Conservation (phyloP, 2,329 filamentous ascomycete genomes). For the Talaromyces piceae region DNA sequence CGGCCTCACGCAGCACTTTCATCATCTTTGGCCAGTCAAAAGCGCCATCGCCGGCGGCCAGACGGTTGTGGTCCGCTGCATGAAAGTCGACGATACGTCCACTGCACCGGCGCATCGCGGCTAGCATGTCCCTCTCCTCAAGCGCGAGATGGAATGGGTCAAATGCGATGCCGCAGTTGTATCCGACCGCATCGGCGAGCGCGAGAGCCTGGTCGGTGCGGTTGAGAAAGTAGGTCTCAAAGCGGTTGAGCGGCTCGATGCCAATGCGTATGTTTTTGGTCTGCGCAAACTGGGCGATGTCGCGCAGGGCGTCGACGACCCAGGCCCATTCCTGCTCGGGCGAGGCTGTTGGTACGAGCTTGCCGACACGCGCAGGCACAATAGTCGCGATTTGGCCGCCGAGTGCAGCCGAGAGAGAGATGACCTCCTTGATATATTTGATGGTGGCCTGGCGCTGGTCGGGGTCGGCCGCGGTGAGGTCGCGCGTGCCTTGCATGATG, state of each 20-base stretch:
- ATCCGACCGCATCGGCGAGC: constrained; percentile 1
- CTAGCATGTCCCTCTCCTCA: constrained; percentile 6
- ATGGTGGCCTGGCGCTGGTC: constrained; percentile 4
- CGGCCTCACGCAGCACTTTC: not conserved
- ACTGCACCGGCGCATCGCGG: constrained; percentile 1
- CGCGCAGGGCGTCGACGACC: constrained; percentile 5
- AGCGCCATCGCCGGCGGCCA: constrained; percentile 6
- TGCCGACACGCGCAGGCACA: constrained; percentile 4
- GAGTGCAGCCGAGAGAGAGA: constrained; percentile 3
- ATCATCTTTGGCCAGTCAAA: constrained; percentile 6
- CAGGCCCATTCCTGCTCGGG: constrained; percentile 5
- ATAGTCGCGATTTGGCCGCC: constrained; percentile 6
- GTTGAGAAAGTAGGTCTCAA: constrained; percentile 8
- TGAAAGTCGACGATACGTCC: constrained; percentile 5
- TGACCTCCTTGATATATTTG: constrained; percentile 7
- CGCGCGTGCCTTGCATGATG: constrained; percentile 8
- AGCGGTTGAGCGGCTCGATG: constrained; percentile 7
- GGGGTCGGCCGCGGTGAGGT: constrained; percentile 1
- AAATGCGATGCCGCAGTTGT: constrained; percentile 6
- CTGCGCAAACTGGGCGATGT: constrained; percentile 2
- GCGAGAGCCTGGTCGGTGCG: constrained; percentile 5
- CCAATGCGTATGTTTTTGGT: constrained; percentile 4
- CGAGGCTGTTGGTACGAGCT: not conserved
- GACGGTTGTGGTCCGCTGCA: constrained; percentile 7
- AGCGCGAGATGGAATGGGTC: constrained; percentile 7